Base-by-base conservation (phyloP, 1,284 basidiomycete species). In the Cystobasidium pallidum region DNA sequence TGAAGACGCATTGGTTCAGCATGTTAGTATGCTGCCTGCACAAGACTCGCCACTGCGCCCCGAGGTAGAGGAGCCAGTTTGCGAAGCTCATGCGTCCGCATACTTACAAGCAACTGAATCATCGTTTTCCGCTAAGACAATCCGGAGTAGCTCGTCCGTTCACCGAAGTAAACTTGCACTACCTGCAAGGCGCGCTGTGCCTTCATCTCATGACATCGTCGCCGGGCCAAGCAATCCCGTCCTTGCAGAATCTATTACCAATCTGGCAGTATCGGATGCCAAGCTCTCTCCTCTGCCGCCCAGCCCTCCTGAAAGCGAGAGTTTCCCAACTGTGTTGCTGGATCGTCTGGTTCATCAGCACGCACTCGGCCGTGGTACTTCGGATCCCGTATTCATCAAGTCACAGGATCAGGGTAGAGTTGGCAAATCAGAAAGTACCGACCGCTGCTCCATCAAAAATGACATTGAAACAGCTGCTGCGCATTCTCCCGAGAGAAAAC, bases 151-250 rank as follows among this genome's bases (percentile, higher is more conserved):
- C 34, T 28, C 32, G n/a, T 21, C 36, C 24, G 26, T 36, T 39
- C 39, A 8, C n/a, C 7, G 28, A n/a, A n/a, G n/a, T n/a, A n/a
- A n/a, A n/a, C n/a, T n/a, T n/a, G n/a, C n/a, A 10, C 58, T 61
- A 21, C 58, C 58, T 21, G 58, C 58, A 21, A 43, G 21, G n/a
- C 26, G 43, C 6, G 39, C 36, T 43, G 58, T 61, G 7, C 26
- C 58, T 26, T 13, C 30, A 24, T 51, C 64, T 19, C n/a, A 41
- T 36, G 64, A 66, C 39, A 36, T 66, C 26, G 55, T 54, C 51
- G 64, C 64, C 32, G 64, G 64, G 7, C 64, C 64, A 6, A 41
- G 34, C n/a, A 66, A 34, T 3, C 51, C 64, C 15, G 64, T 57
- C 17, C 43, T 51, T 36, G 64, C 64, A 8, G 64, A 66, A 6